Conservation (phyloP, 2,329 filamentous ascomycete genomes). For the Pyricularia sp. region DNA sequence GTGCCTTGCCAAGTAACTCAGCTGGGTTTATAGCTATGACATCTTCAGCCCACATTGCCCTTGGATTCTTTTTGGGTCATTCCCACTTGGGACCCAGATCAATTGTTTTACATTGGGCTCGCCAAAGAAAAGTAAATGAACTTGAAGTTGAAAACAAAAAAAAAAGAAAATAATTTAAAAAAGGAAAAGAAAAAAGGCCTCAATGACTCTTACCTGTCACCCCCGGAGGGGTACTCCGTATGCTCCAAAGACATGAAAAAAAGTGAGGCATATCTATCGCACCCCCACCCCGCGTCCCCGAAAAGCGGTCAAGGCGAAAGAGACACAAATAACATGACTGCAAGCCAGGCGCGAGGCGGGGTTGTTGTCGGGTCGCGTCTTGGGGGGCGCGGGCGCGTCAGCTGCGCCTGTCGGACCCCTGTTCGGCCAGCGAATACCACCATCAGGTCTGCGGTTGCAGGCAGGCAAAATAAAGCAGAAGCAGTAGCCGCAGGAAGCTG, state of each 20-base stretch:
- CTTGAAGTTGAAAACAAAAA: background rate
- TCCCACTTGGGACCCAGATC: background rate
- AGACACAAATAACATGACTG: background rate
- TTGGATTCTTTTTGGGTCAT: background rate
- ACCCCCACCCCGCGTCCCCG: background rate
- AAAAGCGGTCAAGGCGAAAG: background rate
- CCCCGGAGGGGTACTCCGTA: background rate
- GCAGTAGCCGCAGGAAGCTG: background rate
- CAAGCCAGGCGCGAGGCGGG: background rate
- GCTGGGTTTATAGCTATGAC: background rate
- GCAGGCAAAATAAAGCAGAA: background rate
- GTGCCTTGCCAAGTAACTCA: background rate
- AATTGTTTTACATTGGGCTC: background rate
- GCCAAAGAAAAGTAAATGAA: background rate
- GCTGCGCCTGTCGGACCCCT: background rate
- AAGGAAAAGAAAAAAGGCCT: background rate
- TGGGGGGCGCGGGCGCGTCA: background rate
- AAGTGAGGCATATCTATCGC: background rate
- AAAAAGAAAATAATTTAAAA: background rate
- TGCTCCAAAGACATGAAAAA: too few species aligned
- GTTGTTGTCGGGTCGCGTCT: background rate
- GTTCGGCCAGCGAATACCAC: background rate
- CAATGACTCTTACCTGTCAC: background rate
- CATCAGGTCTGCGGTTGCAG: background rate
- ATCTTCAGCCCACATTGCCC: background rate